phyloP scores from a whole-genome alignment of 768 basidiomycete species.

The Phlebiopsis gigantea region DNA sequence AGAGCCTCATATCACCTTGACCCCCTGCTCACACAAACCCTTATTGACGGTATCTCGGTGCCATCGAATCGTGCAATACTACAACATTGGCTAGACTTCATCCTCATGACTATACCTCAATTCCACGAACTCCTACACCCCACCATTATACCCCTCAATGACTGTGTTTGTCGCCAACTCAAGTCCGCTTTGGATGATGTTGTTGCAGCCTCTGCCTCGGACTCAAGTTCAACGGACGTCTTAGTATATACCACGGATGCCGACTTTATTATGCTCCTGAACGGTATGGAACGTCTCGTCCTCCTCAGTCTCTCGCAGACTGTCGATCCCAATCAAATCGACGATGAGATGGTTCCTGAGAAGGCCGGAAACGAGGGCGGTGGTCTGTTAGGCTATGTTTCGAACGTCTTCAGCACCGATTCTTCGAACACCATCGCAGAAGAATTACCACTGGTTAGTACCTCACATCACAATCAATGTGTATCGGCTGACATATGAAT shows the following conservation, averaged over 20 bases:
- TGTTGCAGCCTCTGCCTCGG: conserved; percentile 34
- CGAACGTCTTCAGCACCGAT: conserved; percentile 86
- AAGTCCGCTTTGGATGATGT: conserved; percentile 51
- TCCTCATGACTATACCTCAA: conserved; percentile 85
- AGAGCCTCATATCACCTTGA: conserved; percentile 45
- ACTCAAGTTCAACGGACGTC: conserved; percentile 36
- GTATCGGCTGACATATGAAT: conserved; percentile 5
- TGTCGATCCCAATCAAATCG: conserved; percentile 40
- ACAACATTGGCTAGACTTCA: conserved; percentile 96
- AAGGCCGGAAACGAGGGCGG: conserved; percentile 48
- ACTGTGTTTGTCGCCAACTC: conserved; percentile 74
- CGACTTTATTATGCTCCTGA: conserved; percentile 80
- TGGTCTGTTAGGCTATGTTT: conserved; percentile 85
- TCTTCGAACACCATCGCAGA: conserved; percentile 38
- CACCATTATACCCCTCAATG: conserved; percentile 68
- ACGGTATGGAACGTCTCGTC: conserved; percentile 78
- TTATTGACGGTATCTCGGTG: conserved; percentile 74
- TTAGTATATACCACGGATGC: conserved; percentile 60
- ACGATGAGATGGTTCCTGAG: conserved; percentile 55
- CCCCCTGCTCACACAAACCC: conserved; percentile 68
- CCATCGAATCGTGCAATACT: conserved; percentile 71
- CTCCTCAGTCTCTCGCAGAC: conserved; percentile 63
- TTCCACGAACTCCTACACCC: conserved; percentile 68
- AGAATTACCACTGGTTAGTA: conserved; percentile 54
- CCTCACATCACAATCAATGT: not conserved